Conservation (phyloP, 75 land plant species). For the Sequoia sempervirens region DNA sequence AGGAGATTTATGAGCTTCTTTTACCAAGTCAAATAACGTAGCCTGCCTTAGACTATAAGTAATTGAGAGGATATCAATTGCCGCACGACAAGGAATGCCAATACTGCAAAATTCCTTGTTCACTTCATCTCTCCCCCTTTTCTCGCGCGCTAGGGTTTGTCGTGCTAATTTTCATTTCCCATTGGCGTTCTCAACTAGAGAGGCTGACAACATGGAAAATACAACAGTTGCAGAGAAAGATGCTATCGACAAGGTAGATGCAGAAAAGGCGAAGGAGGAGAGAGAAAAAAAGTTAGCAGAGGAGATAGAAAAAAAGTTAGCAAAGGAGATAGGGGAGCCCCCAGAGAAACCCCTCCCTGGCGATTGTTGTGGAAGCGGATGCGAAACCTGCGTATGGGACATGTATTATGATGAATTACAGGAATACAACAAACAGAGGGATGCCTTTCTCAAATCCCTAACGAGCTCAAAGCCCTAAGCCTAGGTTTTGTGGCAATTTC, state of each 20-base stretch:
- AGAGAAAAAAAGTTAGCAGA: background rate
- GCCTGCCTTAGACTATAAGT: too few species aligned
- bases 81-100: too few species aligned
- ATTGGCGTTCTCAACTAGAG: background rate
- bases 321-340: constrained; percentile 31
- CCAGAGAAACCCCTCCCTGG: constrained; percentile 92
- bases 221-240: background rate
- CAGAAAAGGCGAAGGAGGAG: background rate
- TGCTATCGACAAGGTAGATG: background rate
- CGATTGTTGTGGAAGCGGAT: constrained; percentile 96
- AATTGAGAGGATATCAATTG: too few species aligned
- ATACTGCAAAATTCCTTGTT: too few species aligned
- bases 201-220: background rate
- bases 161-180: background rate
- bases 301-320: background rate
- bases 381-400: constrained; percentile 90
- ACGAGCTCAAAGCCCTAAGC: background rate
- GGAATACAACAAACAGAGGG: constrained; percentile 28
- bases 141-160: too few species aligned
- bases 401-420: constrained; percentile 80
- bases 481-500: background rate
- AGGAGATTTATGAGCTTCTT: too few species aligned
- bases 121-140: too few species aligned
- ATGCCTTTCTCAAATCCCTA: constrained; percentile 8
- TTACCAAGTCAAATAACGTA: too few species aligned